Evolutionary conservation across 2,329 filamentous ascomycete species (phyloP).

Genomic region (Lecanosticta acicola): DNA sequence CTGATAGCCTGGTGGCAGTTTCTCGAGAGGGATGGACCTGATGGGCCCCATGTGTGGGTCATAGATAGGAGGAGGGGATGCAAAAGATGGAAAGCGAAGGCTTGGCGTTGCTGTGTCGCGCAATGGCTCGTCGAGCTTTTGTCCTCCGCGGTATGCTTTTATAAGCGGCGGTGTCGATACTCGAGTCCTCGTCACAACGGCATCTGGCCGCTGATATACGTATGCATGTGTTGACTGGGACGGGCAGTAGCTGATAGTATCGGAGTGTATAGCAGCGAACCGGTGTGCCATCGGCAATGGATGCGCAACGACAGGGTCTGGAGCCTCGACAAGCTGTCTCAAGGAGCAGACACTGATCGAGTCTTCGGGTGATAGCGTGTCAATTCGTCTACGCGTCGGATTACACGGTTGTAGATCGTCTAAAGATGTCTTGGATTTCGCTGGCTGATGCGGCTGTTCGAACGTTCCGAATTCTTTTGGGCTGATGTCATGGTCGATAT

Average conservation of each 20-base stretch:
- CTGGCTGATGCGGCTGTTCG: no score
- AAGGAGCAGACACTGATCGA: constrained; percentile 1
- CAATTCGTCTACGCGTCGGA: no score
- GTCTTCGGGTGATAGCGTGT: background rate
- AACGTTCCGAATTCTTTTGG: no score
- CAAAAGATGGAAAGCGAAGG: background rate
- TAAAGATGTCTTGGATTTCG: no score
- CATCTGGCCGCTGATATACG: background rate
- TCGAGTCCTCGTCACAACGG: background rate
- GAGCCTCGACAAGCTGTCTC: background rate
- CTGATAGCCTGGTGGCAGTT: background rate
- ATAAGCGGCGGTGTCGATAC: background rate
- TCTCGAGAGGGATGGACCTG: background rate
- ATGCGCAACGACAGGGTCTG: background rate
- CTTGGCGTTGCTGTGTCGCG: background rate
- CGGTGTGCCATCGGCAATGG: background rate
- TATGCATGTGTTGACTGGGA: background rate
- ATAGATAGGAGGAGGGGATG: background rate
- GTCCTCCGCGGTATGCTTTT: background rate
- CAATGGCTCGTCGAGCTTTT: background rate
- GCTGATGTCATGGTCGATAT: no score
- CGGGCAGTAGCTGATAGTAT: background rate
- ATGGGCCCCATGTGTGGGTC: background rate
- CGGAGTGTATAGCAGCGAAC: no score
- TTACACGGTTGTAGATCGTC: no score